Evolutionary conservation across 1,139 yeast genomes (phyloP).

Genomic region (Taphrina communis): DNA sequence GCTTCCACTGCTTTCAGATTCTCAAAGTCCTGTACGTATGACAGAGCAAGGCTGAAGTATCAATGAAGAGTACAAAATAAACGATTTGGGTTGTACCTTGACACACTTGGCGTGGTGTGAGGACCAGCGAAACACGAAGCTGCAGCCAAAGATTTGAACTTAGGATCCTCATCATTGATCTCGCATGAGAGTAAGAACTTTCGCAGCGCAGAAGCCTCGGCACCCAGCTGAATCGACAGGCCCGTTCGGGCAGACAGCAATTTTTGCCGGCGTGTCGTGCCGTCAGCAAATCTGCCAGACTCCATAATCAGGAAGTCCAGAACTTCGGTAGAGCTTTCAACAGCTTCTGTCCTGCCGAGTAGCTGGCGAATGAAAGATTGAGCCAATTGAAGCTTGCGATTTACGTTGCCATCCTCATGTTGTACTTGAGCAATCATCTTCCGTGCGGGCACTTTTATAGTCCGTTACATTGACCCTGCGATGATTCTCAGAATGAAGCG

Average conservation of each 20-base stretch:
- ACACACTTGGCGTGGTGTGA: not conserved
- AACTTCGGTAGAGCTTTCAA: slow-evolving; percentile 1
- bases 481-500: too few relatives aligned
- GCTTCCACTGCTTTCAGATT: not conserved
- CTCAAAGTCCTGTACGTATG: slow-evolving; percentile 8
- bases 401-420: not conserved
- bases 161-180: not conserved
- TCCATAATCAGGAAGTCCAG: slow-evolving; percentile 2
- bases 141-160: not conserved
- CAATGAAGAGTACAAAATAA: not conserved
- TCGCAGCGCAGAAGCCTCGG: not conserved
- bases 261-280: not conserved
- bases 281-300: slow-evolving; percentile 4
- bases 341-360: slow-evolving; percentile 6
- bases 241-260: not conserved
- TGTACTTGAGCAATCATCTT: too few relatives aligned
- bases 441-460: too few relatives aligned
- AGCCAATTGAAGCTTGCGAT: slow-evolving; percentile 10
- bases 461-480: too few relatives aligned
- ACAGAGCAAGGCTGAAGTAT: not conserved
- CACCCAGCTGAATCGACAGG: not conserved
- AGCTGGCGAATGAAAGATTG: slow-evolving; percentile 2
- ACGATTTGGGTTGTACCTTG: not conserved
- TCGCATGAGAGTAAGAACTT: slow-evolving; percentile 2
- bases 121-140: slow-evolving; percentile 9